These are phyloP conservation scores for Aristolochia contorta DNA, from an alignment of 164 flowering plant genomes.

Conservation along the genomic window DNA sequence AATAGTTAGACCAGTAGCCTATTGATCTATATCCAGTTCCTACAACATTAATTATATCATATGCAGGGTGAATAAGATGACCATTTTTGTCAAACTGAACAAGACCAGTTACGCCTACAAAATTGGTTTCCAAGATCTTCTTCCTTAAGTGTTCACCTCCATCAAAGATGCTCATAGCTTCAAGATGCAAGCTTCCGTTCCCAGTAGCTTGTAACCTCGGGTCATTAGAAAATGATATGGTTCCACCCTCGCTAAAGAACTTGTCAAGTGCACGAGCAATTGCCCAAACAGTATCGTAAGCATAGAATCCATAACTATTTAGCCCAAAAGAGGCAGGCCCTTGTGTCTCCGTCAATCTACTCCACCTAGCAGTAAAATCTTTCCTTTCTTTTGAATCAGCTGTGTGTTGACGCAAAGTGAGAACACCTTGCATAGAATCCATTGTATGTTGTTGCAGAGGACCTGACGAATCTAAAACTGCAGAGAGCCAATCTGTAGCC, in stretches of 20 bases:
- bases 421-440: slow-evolving; percentile 69
- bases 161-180: slow-evolving; percentile 53
- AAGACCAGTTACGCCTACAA: slow-evolving; percentile 53
- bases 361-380: slow-evolving; percentile 61
- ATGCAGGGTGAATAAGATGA: slow-evolving; percentile 50
- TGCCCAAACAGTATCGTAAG: slow-evolving; percentile 73
- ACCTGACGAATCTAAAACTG: slow-evolving; percentile 43
- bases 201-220: slow-evolving; percentile 25
- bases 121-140: slow-evolving; percentile 30
- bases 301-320: slow-evolving; percentile 59
- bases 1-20: slow-evolving; percentile 76
- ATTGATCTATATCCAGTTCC: slow-evolving; percentile 51
- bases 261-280: slow-evolving; percentile 70
- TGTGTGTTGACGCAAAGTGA: slow-evolving; percentile 65
- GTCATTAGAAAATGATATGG: slow-evolving; percentile 57
- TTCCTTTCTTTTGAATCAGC: slow-evolving; percentile 54
- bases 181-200: slow-evolving; percentile 37
- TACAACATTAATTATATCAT: slow-evolving; percentile 61
- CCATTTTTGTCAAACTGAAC: slow-evolving; percentile 41
- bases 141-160: slow-evolving; percentile 38
- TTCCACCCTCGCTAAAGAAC: slow-evolving; percentile 58
- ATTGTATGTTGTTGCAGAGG: slow-evolving; percentile 31
- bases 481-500: slow-evolving; percentile 83
- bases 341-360: slow-evolving; percentile 25
- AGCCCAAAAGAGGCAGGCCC: slow-evolving; percentile 42